Evolutionary conservation across 495 filamentous ascomycete genomes (phyloP).

Genomic region (Penicillium coffeae): DNA sequence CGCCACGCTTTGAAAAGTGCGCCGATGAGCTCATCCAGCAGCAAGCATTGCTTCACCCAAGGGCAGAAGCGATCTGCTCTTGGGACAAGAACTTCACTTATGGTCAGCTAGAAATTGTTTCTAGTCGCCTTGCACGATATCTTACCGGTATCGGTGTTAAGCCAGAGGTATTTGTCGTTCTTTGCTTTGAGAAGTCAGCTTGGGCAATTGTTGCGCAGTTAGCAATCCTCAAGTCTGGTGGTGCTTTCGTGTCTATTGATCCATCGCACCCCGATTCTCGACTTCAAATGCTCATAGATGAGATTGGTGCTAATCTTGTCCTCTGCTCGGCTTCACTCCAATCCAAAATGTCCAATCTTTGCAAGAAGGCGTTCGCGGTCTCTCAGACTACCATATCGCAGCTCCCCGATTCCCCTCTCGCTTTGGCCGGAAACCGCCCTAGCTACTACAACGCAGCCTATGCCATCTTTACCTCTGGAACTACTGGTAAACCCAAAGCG

Average conservation of each 20-base stretch:
- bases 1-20: conserved; percentile 35
- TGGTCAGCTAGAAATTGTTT: conserved; percentile 34
- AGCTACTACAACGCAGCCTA: conserved; percentile 36
- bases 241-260: conserved; percentile 56
- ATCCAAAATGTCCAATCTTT: conserved; percentile 29
- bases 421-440: conserved; percentile 10
- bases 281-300: conserved; percentile 49
- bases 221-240: conserved; percentile 57
- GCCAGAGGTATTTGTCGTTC: conserved; percentile 43
- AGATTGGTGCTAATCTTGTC: conserved; percentile 37
- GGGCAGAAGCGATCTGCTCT: conserved; percentile 38
- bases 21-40: conserved; percentile 48
- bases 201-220: conserved; percentile 53
- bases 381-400: conserved; percentile 24
- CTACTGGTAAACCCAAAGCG: conserved; percentile 49
- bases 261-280: conserved; percentile 52
- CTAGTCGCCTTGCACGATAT: conserved; percentile 32
- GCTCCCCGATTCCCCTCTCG: conserved; percentile 22
- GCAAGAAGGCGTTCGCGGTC: conserved; percentile 27
- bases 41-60: conserved; percentile 28
- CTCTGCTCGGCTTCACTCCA: conserved; percentile 35
- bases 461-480: conserved; percentile 50
- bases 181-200: conserved; percentile 56
- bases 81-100: conserved; percentile 52
- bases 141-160: conserved; percentile 41